phyloP scores from a whole-genome alignment of 1,284 basidiomycete genomes.

The Phlebopus sp. region DNA sequence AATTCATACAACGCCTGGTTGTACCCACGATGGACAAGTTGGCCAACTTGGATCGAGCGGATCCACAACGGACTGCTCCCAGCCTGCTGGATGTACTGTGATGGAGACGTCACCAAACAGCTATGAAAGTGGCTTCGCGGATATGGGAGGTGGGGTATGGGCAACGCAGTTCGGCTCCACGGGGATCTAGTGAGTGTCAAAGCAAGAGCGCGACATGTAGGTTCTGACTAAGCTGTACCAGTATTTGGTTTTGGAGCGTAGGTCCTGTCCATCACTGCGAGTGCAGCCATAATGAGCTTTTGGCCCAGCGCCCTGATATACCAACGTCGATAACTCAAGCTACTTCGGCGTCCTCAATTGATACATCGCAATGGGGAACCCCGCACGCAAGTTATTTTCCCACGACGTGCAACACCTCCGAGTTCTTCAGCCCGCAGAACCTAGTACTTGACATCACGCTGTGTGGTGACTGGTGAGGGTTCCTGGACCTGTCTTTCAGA shows the following conservation, averaged over 20 bases:
- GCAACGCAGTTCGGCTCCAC: conserved; percentile 64
- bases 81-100: conserved; percentile 60
- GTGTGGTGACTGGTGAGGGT: conserved; percentile 50
- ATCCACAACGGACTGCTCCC: conserved; percentile 44
- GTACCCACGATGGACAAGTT: conserved; percentile 32
- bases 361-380: conserved; percentile 50
- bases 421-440: conserved; percentile 51
- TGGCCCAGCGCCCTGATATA: conserved; percentile 40
- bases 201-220: background rate
- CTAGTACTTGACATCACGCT: conserved; percentile 57
- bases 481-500: background rate
- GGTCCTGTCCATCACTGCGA: conserved; percentile 28
- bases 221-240: conserved; percentile 18
- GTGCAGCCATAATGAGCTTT: background rate
- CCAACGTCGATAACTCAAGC: conserved; percentile 40
- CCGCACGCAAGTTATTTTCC: conserved; percentile 53
- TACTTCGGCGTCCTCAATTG: conserved; percentile 42
- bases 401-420: conserved; percentile 42
- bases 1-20: conserved; percentile 49
- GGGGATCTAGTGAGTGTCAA: conserved; percentile 55
- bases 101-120: conserved; percentile 55
- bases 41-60: conserved; percentile 35
- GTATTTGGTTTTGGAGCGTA: conserved; percentile 78
- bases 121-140: conserved; percentile 56
- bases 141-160: conserved; percentile 71